Base-by-base conservation (phyloP, 306 rosid species). In the Vigna reflexopilosa region DNA sequence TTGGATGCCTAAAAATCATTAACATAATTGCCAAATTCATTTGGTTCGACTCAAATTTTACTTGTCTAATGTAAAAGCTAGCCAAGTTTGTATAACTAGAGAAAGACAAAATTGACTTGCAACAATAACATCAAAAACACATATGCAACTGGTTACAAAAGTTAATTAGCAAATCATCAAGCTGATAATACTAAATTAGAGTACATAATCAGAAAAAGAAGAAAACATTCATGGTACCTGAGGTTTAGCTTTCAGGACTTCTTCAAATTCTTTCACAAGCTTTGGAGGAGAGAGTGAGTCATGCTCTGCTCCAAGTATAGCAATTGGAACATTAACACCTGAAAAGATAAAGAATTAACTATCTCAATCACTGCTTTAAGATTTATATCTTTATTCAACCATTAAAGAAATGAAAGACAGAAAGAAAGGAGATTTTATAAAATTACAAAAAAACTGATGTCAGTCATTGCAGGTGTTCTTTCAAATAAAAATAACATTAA, bases 291-390 rank as follows among this genome's bases (percentile, higher is more conserved):
- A 65, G 3, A 48, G 0, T 0, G 44, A 2, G 85, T 93, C 98
- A 56, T 77, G 47, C 91, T 91, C 95, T 24, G 91, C 95, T 75
- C 92, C 97, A 65, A 91, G 89, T 9, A 91, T 17, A 0, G 88
- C 61, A 83, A 77, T 80, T 59, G 86, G 98, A 88, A 80, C 76
- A 82, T 85, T 73, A 50, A 85, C 84, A 58, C 19, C 94, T 91
- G 89, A 77, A 86, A 77, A 73, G 51, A 62, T 47, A 68, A 63
- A 69, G 6, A 7, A 72, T 22, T 20, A 70, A 77, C 7, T 24
- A 1, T 16, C 9, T 58, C 48, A 28, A 9, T 47, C 50, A 57
- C 30, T 45, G 30, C 52, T 42, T 42, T 42, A 42, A 42, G 13
- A 9, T 42, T 42, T 42, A 0, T 9, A 2, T 42, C 47, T 9